Percentiles rank a stretch among this genome's conserved stretches.
Evolutionary conservation across 2,329 filamentous ascomycete genomes (phyloP).

Genomic region (Fusarium coffeatum): DNA sequence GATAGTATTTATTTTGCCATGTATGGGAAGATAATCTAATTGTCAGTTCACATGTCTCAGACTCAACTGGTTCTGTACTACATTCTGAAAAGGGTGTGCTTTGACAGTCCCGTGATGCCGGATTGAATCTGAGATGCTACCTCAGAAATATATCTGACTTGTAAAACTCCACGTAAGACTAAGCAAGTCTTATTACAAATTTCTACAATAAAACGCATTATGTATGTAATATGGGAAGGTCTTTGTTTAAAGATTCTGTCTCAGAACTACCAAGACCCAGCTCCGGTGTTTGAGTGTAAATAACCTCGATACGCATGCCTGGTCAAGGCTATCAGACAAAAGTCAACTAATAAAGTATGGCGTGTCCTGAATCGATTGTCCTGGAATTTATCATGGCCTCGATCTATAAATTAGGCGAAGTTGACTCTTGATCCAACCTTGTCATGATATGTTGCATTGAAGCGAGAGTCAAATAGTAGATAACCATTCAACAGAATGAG

Average conservation of each 20-base stretch:
- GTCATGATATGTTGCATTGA: neutral
- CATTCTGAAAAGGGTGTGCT: conserved; percentile 19
- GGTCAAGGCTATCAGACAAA: neutral
- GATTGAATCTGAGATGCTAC: neutral
- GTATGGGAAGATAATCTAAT: neutral
- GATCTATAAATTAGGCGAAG: neutral
- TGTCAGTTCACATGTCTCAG: conserved; percentile 23
- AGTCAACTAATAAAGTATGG: neutral
- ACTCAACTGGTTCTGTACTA: conserved; percentile 23
- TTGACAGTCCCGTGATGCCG: conserved; percentile 31
- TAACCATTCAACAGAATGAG: neutral
- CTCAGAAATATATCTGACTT: neutral
- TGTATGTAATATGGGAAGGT: too few species aligned
- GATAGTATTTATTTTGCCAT: neutral
- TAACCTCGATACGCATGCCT: neutral
- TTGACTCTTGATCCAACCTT: neutral
- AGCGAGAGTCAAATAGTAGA: neutral
- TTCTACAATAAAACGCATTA: too few species aligned
- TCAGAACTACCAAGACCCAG: neutral
- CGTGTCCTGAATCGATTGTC: neutral
- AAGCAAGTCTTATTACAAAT: neutral
- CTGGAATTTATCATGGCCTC: neutral
- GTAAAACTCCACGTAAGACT: neutral
- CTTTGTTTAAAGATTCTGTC: neutral
- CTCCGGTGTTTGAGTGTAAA: neutral